Evolutionary conservation across 2,329 filamentous ascomycete species (phyloP).

Genomic region (Lasiodiplodia sp.): DNA sequence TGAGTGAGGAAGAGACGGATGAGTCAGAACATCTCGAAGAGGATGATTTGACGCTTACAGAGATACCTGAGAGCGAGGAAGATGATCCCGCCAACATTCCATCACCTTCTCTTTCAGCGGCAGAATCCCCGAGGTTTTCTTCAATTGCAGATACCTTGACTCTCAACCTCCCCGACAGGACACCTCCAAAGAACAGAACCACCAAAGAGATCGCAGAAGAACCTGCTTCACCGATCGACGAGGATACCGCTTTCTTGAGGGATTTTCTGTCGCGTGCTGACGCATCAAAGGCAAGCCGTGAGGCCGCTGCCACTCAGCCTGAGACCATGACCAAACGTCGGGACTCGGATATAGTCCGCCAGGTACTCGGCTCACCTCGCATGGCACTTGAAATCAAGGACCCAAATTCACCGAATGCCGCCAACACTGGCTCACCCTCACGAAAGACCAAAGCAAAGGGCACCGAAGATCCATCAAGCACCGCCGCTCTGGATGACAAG

Average conservation of each 20-base stretch:
- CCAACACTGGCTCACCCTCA: background rate
- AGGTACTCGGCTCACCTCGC: slow-evolving; percentile 55
- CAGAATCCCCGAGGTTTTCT: slow-evolving; percentile 25
- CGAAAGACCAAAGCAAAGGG: slow-evolving; percentile 2
- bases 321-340: slow-evolving; percentile 55
- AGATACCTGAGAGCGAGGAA: slow-evolving; percentile 6
- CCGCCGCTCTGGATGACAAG: background rate
- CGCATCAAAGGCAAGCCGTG: slow-evolving; percentile 52
- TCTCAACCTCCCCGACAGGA: slow-evolving; percentile 21
- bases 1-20: background rate
- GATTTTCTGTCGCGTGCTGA: slow-evolving; percentile 59
- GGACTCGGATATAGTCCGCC: slow-evolving; percentile 55
- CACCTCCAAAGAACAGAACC: slow-evolving; percentile 5
- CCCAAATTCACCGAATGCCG: slow-evolving; percentile 51
- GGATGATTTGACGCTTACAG: slow-evolving; percentile 9
- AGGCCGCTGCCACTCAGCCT: slow-evolving; percentile 45
- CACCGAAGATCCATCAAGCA: background rate
- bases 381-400: slow-evolving; percentile 56
- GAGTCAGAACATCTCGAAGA: slow-evolving; percentile 14
- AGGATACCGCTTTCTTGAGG: slow-evolving; percentile 58
- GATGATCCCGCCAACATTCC: slow-evolving; percentile 12
- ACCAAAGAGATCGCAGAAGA: slow-evolving; percentile 13
- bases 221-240: slow-evolving; percentile 43
- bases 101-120: slow-evolving; percentile 26
- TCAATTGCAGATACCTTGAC: slow-evolving; percentile 30